Base-by-base conservation (phyloP, 257 asterid genomes). In the Fraxinus americana region DNA sequence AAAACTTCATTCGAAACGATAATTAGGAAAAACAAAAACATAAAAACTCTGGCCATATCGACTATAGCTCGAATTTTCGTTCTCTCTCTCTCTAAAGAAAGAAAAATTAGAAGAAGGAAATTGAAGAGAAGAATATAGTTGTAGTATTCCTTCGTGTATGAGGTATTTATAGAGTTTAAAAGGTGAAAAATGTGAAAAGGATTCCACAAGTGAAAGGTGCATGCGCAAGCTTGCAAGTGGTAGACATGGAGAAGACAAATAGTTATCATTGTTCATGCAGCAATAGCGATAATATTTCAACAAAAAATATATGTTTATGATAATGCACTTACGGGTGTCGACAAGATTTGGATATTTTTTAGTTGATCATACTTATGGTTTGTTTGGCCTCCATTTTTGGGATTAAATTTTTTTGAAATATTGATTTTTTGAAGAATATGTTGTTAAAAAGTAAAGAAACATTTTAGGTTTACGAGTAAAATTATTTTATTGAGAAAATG, bases 171-270 rank as follows among this genome's bases (percentile, higher is more conserved):
- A 61, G 68, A 61, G 17, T 9, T 25, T 9, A 3, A 61, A 61
- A 21, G 30, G 16, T 61, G 68, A 61, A 23, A 10, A 7, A 8
- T 23, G 14, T 61, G 35, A 25, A 23, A 61, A 61, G 32, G 66
- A 21, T 8, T 9, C 68, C 32, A 61, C 17, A 61, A 61, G 68
- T 9, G 3, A 8, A 61, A 13, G 68, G 48, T 9, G 68, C 68
- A 61, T 61, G 68, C 68, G 68, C 32, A 61, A 23, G 34, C 68
- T 21, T 21, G 68, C 27, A 13, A 61, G 68, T 61, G 68, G 68
- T 61, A 61, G 68, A 61, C 68, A 61, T 21, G 32, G 68, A 23
- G 68, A 61, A 25, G 68, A 61, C 68, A 21, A 59, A 61, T 61
- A 25, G 68, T 61, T 2, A 41, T 61, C 68, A 61, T 61, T 61